These are phyloP conservation scores for Hypomontagnella monticulosa DNA, from an alignment of 495 filamentous ascomycete genomes.

Conservation along the genomic window DNA sequence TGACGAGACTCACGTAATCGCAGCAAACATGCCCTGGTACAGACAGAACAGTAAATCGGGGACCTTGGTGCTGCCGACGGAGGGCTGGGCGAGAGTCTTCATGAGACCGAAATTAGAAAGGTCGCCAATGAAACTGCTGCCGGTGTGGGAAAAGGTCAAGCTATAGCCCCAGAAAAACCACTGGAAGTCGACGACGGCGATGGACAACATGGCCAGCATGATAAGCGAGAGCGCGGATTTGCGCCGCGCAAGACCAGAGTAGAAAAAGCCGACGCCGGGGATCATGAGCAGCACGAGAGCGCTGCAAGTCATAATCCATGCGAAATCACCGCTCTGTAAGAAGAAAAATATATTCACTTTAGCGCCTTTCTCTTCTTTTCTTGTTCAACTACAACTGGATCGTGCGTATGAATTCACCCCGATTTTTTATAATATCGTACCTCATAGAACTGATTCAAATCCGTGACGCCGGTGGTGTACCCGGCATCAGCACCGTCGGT, in stretches of 20 bases:
- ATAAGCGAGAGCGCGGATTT: conserved; percentile 96
- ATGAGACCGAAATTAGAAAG: conserved; percentile 86
- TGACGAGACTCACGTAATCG: conserved; percentile 72
- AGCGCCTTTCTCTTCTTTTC: conserved; percentile 24
- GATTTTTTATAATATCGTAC: conserved; percentile 25
- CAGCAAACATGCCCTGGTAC: conserved; percentile 89
- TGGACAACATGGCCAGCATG: conserved; percentile 92
- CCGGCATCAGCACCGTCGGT: conserved; percentile 43
- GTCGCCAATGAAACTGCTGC: conserved; percentile 88
- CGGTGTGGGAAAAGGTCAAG: conserved; percentile 84
- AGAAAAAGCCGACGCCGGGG: conserved; percentile 96
- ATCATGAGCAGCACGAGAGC: conserved; percentile 91
- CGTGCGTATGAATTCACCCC: neutral
- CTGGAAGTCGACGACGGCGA: conserved; percentile 90
- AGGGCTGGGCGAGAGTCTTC: conserved; percentile 80
- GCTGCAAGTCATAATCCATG: conserved; percentile 81
- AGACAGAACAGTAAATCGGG: conserved; percentile 92
- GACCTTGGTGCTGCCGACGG: conserved; percentile 79
- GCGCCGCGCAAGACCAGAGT: conserved; percentile 94
- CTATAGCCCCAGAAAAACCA: conserved; percentile 99
- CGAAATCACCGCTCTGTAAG: conserved; percentile 78
- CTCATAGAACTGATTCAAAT: conserved; percentile 51
- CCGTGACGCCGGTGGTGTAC: conserved; percentile 38
- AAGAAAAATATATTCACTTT: conserved; percentile 25
- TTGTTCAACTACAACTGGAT: neutral